Evolutionary conservation across 2,329 filamentous ascomycete genomes (phyloP).

Genomic region (Alternaria tenuissima): DNA sequence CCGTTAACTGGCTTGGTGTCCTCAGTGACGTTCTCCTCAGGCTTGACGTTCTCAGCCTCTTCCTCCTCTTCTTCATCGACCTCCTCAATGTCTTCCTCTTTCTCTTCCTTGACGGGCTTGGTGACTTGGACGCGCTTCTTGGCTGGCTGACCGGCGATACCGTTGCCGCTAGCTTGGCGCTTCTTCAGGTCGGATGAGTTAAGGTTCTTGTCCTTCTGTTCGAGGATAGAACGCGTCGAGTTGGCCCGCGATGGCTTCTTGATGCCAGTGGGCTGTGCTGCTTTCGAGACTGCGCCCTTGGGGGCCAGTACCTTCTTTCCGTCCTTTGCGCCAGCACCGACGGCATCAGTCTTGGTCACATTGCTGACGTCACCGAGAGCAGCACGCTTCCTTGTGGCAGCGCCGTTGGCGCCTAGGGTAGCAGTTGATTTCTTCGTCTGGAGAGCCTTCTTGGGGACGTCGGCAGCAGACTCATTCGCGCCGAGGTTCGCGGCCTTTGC

Average conservation of each 20-base stretch:
- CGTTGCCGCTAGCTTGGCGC: constrained; percentile 75
- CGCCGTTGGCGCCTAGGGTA: constrained; percentile 49
- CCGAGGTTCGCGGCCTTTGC: constrained; percentile 82
- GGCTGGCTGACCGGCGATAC: constrained; percentile 66
- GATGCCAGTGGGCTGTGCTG: constrained; percentile 78
- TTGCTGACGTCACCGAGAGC: constrained; percentile 96
- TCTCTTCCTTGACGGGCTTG: constrained; percentile 63
- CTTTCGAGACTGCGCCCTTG: constrained; percentile 79
- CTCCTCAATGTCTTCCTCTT: constrained; percentile 56
- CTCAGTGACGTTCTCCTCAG: constrained; percentile 59
- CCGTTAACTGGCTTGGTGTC: constrained; percentile 36
- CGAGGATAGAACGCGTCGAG: constrained; percentile 69
- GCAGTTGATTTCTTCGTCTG: constrained; percentile 55
- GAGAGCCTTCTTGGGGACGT: constrained; percentile 61
- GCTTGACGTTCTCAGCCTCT: constrained; percentile 66
- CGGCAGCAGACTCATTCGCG: constrained; percentile 63
- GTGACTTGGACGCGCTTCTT: constrained; percentile 72
- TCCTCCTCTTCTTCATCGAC: constrained; percentile 62
- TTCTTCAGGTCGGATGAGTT: constrained; percentile 73
- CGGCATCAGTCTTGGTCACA: constrained; percentile 75
- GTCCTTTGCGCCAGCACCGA: constrained; percentile 52
- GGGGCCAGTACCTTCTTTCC: constrained; percentile 74
- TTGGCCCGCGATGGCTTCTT: constrained; percentile 72
- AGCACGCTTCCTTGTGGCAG: constrained; percentile 73
- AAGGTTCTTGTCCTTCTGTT: constrained; percentile 75